phyloP scores from a whole-genome alignment of 345 rosid species.

The Capsella bursapastoris region DNA sequence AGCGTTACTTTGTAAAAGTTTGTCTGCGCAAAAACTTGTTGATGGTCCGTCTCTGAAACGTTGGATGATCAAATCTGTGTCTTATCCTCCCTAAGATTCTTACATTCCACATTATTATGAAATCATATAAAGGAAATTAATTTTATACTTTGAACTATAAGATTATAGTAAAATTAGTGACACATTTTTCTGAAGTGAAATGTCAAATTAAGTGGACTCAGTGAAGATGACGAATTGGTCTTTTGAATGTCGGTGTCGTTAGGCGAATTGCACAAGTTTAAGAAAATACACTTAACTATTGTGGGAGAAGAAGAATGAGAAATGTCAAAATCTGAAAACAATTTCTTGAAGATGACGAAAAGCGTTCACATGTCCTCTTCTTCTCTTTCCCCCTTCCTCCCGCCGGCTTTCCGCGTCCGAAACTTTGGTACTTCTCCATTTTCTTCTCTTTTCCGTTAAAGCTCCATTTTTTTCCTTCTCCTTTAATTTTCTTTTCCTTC shows the following conservation, averaged over 20 bases:
- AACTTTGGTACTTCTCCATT: slow-evolving; percentile 43
- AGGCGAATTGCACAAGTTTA: slow-evolving; percentile 19
- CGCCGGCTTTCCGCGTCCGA: slow-evolving; percentile 41
- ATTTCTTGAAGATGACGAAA: slow-evolving; percentile 46
- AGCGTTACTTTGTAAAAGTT: slow-evolving; percentile 6
- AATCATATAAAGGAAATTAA: background rate
- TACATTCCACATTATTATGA: background rate
- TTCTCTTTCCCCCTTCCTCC: slow-evolving; percentile 22
- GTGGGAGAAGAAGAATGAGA: background rate
- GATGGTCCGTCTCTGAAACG: slow-evolving; percentile 15
- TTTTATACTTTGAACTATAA: background rate
- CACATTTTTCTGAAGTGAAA: slow-evolving; percentile 1
- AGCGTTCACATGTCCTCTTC: slow-evolving; percentile 45
- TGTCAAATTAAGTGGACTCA: slow-evolving; percentile 12
- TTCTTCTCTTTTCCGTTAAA: slow-evolving; percentile 53
- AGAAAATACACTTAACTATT: background rate
- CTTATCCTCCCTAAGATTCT: background rate
- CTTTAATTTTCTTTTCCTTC: background rate
- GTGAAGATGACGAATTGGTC: background rate
- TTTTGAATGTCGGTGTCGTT: slow-evolving; percentile 3
- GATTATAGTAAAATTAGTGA: background rate
- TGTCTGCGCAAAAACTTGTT: slow-evolving; percentile 2
- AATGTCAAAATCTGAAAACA: background rate
- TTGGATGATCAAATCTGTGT: slow-evolving; percentile 18
- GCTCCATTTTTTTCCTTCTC: slow-evolving; percentile 36